Evolutionary conservation across 169 alveolate genomes (phyloP), one percentile per base, ranked within the genome.

Genomic region (Sarcocystis neurona): DNA sequence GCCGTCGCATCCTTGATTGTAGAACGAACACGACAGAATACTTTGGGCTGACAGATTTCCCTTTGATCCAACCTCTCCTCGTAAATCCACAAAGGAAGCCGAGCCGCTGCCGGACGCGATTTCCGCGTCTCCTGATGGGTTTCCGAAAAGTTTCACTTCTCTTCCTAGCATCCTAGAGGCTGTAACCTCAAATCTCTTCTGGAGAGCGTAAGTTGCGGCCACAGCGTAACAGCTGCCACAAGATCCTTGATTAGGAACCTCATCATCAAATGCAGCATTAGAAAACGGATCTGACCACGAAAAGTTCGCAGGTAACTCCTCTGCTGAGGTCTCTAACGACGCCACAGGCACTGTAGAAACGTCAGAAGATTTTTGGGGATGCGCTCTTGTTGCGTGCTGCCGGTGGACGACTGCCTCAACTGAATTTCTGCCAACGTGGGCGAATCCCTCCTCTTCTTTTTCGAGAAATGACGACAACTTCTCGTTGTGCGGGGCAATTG

Each of bases 161-260:
- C 90, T 12, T 47, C 91, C 44, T 75, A 60, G 70, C 60, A 63
- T 32, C 80, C 91, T 58, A 77, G 91, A 60, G 93, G 92, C 79
- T 30, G 86, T 90, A 56, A 97, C 90, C 80, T 94, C 94, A 48
- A 95, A 79, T 37, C 98, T 84, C 41, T 96, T 91, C 92, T 94
- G 96, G 58, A 95, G 84, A 41, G 93, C 89, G 53, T 78, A 84
- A 41, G 92, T 90, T 34, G 96, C 90, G 8, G 98, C 89, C 48
- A 94, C 85, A 1, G 96, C 94, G 87, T 96, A 97, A 88, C 98
- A 97, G 44, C 96, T 94, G 43, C 98, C 98, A 82, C 98, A 97
- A 37, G 92, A 91, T 1, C 97, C 97, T 85, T 97, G 97, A 43
- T 85, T 70, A 32, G 85, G 34, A 12, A 79, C 84, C 0, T 47